Evolutionary conservation across 495 filamentous ascomycete species (phyloP).

Genomic region (Podospora sp.): DNA sequence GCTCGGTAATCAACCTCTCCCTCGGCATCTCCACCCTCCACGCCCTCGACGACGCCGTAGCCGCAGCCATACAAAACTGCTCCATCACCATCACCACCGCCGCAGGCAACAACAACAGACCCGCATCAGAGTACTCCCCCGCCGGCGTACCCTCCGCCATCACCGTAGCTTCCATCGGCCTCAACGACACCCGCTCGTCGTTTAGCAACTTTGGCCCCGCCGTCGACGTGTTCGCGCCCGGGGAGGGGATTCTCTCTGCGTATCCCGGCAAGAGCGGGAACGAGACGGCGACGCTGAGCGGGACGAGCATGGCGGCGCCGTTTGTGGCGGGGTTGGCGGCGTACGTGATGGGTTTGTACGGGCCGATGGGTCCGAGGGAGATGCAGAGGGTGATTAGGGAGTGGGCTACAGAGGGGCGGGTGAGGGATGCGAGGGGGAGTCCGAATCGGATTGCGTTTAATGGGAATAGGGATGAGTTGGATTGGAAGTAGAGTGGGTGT

Average conservation of each 20-base stretch:
- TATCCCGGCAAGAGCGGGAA: conserved; percentile 16
- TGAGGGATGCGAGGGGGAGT: conserved; percentile 30
- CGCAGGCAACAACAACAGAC: conserved; percentile 49
- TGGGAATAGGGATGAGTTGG: conserved; percentile 12
- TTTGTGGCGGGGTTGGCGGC: conserved; percentile 61
- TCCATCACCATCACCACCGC: conserved; percentile 50
- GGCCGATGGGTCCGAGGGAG: conserved; percentile 10
- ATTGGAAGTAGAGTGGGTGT: background rate
- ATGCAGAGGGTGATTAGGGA: conserved; percentile 40
- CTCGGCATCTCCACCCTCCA: conserved; percentile 53
- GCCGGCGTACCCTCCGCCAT: conserved; percentile 56
- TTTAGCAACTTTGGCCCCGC: conserved; percentile 62
- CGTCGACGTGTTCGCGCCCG: conserved; percentile 62
- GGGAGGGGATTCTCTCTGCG: conserved; percentile 41
- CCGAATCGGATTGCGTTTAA: conserved; percentile 29
- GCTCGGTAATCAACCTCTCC: conserved; percentile 54
- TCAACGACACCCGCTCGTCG: conserved; percentile 43
- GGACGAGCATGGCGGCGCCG: conserved; percentile 63
- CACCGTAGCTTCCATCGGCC: conserved; percentile 57
- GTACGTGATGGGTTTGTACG: conserved; percentile 50
- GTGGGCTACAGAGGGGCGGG: conserved; percentile 30
- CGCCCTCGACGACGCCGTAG: conserved; percentile 53
- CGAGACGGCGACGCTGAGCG: conserved; percentile 43
- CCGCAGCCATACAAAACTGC: conserved; percentile 44
- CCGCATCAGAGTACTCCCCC: conserved; percentile 46